phyloP scores from a whole-genome alignment of 176 grass and related monocot species.

The barley (Hordeum vulgare) region MorexV3_pseudomolecules_assembly NC_058518.1:432711701-432712200 shows the following conservation, averaged over 20 bases:
- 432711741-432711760: conserved; percentile 50
- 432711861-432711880: conserved; percentile 29
- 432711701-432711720: conserved; percentile 22
- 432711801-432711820: conserved; percentile 3
- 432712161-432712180: conserved; percentile 39
- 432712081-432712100: conserved; percentile 23
- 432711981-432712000: conserved; percentile 49
- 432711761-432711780: conserved; percentile 34
- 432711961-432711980: conserved; percentile 21
- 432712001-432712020: conserved; percentile 51
- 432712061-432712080: conserved; percentile 30
- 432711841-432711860: conserved; percentile 50
- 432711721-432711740: conserved; percentile 28
- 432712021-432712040: conserved; percentile 21
- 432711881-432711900: conserved; percentile 38
- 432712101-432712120: conserved; percentile 23
- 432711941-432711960: conserved; percentile 29
- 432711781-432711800: conserved; percentile 42
- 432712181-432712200: conserved; percentile 28
- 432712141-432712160: conserved; percentile 35
- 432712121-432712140: conserved; percentile 4
- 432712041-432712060: conserved; percentile 39
- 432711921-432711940: conserved; percentile 51
- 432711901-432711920: conserved; percentile 26
- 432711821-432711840: conserved; percentile 29